Percentiles rank a stretch among this genome's conserved stretches.
phyloP scores from a whole-genome alignment of 1,139 yeast genomes.

The Insectozyma bohioensis region DNA sequence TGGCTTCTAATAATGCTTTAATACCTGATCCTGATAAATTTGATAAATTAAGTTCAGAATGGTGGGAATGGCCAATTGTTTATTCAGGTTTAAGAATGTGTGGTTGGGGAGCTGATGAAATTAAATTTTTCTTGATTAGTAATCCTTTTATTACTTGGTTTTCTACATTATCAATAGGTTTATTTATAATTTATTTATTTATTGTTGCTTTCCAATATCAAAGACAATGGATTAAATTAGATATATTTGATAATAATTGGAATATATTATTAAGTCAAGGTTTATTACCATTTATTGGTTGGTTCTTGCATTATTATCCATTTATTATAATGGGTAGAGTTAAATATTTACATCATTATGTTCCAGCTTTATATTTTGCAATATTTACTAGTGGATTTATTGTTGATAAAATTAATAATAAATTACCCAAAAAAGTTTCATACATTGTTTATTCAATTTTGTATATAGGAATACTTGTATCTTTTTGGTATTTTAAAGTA shows the following conservation, averaged over 20 bases:
- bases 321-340: slow-evolving; percentile 95
- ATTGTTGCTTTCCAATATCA: slow-evolving; percentile 29
- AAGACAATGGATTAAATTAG: slow-evolving; percentile 28
- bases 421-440: slow-evolving; percentile 15
- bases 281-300: slow-evolving; percentile 73
- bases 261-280: slow-evolving; percentile 25
- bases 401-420: slow-evolving; percentile 24
- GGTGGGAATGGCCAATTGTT: slow-evolving; percentile 84
- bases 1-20: slow-evolving; percentile 73
- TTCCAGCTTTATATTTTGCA: slow-evolving; percentile 96
- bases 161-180: slow-evolving; percentile 32
- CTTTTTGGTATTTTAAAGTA: slow-evolving; percentile 30
- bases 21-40: slow-evolving; percentile 70
- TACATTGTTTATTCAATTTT: slow-evolving; percentile 16
- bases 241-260: slow-evolving; percentile 23
- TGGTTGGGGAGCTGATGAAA: slow-evolving; percentile 51
- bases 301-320: slow-evolving; percentile 91
- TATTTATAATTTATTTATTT: slow-evolving; percentile 21
- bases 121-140: slow-evolving; percentile 63
- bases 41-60: slow-evolving; percentile 63
- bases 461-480: slow-evolving; percentile 25
- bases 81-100: slow-evolving; percentile 68
- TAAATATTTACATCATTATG: slow-evolving; percentile 93
- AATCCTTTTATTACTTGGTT: slow-evolving; percentile 69
- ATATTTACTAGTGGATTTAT: slow-evolving; percentile 57